These are phyloP conservation scores for Punctularia strigosozonata DNA, from an alignment of 768 basidiomycete species.

Conservation along the genomic window DNA sequence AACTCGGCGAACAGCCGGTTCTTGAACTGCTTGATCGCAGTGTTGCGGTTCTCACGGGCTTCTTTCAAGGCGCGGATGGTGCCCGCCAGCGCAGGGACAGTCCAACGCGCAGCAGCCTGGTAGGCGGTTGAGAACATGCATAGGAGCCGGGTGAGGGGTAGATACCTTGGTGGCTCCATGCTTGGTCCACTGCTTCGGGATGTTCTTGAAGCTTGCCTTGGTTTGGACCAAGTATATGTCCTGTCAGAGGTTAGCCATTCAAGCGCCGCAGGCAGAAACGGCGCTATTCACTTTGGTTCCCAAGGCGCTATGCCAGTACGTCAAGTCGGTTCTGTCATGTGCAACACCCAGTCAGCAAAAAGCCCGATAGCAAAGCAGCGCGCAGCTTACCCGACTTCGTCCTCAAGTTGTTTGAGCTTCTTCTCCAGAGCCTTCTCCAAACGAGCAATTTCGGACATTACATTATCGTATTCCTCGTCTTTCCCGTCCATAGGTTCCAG, in stretches of 20 bases:
- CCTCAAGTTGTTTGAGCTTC: conserved; percentile 52
- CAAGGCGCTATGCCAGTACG: conserved; percentile 66
- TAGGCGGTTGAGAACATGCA: conserved; percentile 2
- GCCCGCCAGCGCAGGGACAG: conserved; percentile 57
- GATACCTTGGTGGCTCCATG: conserved; percentile 67
- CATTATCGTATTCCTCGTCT: conserved; percentile 73
- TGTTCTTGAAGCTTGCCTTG: conserved; percentile 39
- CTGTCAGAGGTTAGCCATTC: conserved; percentile 22
- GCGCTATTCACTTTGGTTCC: conserved; percentile 59
- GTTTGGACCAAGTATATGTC: conserved; percentile 89
- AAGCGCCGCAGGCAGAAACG: background rate
- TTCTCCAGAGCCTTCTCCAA: conserved; percentile 66
- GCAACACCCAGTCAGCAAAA: conserved; percentile 3
- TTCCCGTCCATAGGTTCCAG: conserved; percentile 78
- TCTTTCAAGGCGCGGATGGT: conserved; percentile 82
- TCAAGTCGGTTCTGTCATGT: conserved; percentile 33
- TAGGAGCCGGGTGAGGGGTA: no score
- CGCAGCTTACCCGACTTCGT: conserved; percentile 59
- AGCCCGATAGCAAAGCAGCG: conserved; percentile 5
- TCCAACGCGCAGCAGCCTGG: conserved; percentile 67
- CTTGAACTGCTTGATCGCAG: conserved; percentile 76
- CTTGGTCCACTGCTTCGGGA: conserved; percentile 83
- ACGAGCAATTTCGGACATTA: conserved; percentile 55
- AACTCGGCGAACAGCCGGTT: conserved; percentile 70
- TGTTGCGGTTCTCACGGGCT: conserved; percentile 78